These are phyloP conservation scores for Aureobasidium sp. DNA, from an alignment of 2,329 filamentous ascomycete species.

Conservation along the genomic window DNA sequence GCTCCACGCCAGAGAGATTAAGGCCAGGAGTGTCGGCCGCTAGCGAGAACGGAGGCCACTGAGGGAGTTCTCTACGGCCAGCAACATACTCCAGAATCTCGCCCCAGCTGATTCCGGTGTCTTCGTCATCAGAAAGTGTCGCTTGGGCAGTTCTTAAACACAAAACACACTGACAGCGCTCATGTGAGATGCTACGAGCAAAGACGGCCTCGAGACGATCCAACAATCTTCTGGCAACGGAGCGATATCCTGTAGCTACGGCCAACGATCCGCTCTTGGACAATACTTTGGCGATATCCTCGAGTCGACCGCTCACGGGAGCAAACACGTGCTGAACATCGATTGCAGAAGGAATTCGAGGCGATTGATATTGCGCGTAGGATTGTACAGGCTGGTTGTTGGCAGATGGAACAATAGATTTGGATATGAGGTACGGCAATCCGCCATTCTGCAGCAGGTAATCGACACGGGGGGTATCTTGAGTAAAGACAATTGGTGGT, in stretches of 20 bases:
- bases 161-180: slow-evolving; percentile 81
- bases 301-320: slow-evolving; percentile 73
- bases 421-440: slow-evolving; percentile 62
- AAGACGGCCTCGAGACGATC: slow-evolving; percentile 93
- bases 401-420: slow-evolving; percentile 62
- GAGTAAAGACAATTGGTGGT: slow-evolving; percentile 55
- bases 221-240: slow-evolving; percentile 80
- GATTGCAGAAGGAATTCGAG: slow-evolving; percentile 35
- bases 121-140: slow-evolving; percentile 44
- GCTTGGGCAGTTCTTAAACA: slow-evolving; percentile 51
- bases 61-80: slow-evolving; percentile 74
- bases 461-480: slow-evolving; percentile 75
- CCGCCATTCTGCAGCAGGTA: slow-evolving; percentile 89
- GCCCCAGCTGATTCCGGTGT: slow-evolving; percentile 80
- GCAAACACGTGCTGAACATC: slow-evolving; percentile 71
- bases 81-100: slow-evolving; percentile 91
- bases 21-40: slow-evolving; percentile 50
- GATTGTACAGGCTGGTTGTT: slow-evolving; percentile 49
- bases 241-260: slow-evolving; percentile 90
- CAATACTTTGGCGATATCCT: slow-evolving; percentile 79
- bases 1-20: slow-evolving; percentile 44
- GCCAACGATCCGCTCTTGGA: slow-evolving; percentile 80
- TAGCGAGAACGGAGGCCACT: slow-evolving; percentile 80
- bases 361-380: slow-evolving; percentile 49
- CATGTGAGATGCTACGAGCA: slow-evolving; percentile 78